Base-by-base conservation (phyloP, 2,329 filamentous ascomycete genomes). In the Nothopassalora personata region DNA sequence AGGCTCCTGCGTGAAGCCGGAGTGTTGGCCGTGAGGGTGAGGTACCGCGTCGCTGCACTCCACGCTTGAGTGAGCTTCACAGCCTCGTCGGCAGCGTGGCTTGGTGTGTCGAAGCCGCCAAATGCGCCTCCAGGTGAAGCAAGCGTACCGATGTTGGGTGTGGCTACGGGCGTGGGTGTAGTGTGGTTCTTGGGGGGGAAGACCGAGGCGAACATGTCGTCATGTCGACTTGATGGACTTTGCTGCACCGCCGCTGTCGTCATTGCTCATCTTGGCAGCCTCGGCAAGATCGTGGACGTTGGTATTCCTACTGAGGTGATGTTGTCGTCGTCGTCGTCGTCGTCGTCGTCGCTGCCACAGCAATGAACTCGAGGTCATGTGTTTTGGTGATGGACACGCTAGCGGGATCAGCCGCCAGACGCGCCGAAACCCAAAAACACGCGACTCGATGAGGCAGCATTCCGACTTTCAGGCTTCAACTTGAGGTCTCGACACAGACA, bases 21-120 rank as follows among this genome's bases (percentile, higher is more conserved):
- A 39, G 48, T 47, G 3, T 51, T 13, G 34, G 59, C 27, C 8
- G 56, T 31, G 4, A 66, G 52, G 9, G 53, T 54, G 10, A 80
- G 62, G 56, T 74, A 77, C 39, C 76, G 68, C 2, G 77, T 80
- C n/a, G 75, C 76, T 23, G 70, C 73, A 60, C 75, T 79, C 78
- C 78, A 80, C n/a, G 75, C 75, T 50, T 72, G 66, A 49, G 71
- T 74, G 55, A 73, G 71, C 60, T 69, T 71, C 19, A 75, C 64
- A 11, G 69, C 66, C 45, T 74, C 72, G 49, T 74, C 72, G 9
- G 62, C 64, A 34, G 66, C 62, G 33, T 65, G 79, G 60, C 75
- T 73, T 53, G 73, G 70, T 58, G 74, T 52, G 62, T 60, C 61
- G 60, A 68, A 69, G 61, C 76, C 74, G 45, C 75, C 75, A 57